A percentile compares a stretch with the other conserved stretches of the same genome.
Conservation (phyloP, 352 stramenopile genomes). For the Phytophthora crassamura region DNA sequence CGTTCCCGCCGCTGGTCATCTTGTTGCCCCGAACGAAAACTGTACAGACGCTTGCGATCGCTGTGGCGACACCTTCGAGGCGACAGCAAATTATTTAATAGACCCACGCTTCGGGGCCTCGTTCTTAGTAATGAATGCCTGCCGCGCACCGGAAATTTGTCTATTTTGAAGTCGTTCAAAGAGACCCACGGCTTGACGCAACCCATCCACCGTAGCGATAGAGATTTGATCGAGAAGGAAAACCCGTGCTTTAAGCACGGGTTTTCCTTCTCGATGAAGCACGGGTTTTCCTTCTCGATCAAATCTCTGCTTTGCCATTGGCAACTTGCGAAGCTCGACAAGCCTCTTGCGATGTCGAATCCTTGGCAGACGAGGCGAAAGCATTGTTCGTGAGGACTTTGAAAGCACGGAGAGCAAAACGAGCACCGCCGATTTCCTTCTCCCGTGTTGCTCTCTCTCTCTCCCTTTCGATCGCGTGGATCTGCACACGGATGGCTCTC, state of each 20-base stretch:
- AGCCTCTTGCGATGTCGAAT: constrained; percentile 15
- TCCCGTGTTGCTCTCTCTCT: too few species aligned
- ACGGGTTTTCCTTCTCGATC: constrained; percentile 4
- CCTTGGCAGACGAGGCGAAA: constrained; percentile 9
- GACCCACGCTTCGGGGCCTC: too few species aligned
- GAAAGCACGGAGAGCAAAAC: constrained; percentile 6
- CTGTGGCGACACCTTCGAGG: too few species aligned
- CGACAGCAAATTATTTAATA: too few species aligned
- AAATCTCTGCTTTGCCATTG: neutral
- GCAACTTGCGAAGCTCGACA: too few species aligned
- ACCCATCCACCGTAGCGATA: too few species aligned
- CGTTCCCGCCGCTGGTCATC: constrained; percentile 7
- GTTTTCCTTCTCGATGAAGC: constrained; percentile 2
- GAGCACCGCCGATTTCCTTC: neutral
- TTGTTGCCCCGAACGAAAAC: constrained; percentile 13
- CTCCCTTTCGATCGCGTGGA: constrained; percentile 19
- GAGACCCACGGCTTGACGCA: too few species aligned
- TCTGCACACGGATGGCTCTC: constrained; percentile 23
- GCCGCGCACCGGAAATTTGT: too few species aligned
- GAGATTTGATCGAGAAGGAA: neutral
- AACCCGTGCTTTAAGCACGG: neutral
- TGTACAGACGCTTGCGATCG: neutral
- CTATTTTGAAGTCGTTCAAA: too few species aligned
- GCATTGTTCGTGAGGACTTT: constrained; percentile 24
- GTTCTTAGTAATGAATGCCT: too few species aligned